Base-by-base conservation (phyloP, 164 flowering plant genomes). In the Protea cynaroides region DNA sequence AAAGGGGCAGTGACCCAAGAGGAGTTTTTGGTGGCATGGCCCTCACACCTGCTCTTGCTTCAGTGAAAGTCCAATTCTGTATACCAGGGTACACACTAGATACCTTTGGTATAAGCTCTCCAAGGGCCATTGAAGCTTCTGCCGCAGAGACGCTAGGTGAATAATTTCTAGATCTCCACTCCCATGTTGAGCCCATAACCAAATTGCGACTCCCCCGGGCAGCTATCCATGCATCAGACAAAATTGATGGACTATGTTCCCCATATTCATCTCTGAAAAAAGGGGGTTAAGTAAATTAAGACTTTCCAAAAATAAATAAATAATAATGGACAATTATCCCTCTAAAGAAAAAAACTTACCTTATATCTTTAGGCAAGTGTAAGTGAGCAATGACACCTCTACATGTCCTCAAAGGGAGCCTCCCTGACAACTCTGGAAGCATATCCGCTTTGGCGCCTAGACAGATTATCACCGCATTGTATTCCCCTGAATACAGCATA, bases 141-240 rank as follows among this genome's bases (percentile, higher is more conserved):
- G 83, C 84, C 18, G 58, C 66, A 10, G 88, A 73, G 44, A 86
- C 96, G 40, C 50, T 23, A 37, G 81, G 71, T 21, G 86, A 85
- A 56, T 72, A 83, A 62, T 95, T 82, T 70, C 78, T 81, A 17
- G 97, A 91, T 22, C 69, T 76, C 99, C 99, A 95, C 4, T 91
- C 90, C 97, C 97, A 89, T 68, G 99, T 95, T 34, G 99, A 87
- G n/a, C 99, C 99, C 82, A 95, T 53, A 64, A 74, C 69, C 51
- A 91, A 10, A 69, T 67, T 73, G 2, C 86, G 80, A 55, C 83
- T 79, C 6, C 92, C 96, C 55, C 84, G 96, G 51, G 86, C 65
- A 12, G 99, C 89, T 58, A 91, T 77, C 99, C 99, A 95, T 58
- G 96, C 96, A 74, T 88, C 90, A 38, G 99, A 85, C 61, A 94